Evolutionary conservation across 2,329 filamentous ascomycete genomes (phyloP), one percentile per base, ranked within the genome.

Genomic region (Cercospora citrullina): DNA sequence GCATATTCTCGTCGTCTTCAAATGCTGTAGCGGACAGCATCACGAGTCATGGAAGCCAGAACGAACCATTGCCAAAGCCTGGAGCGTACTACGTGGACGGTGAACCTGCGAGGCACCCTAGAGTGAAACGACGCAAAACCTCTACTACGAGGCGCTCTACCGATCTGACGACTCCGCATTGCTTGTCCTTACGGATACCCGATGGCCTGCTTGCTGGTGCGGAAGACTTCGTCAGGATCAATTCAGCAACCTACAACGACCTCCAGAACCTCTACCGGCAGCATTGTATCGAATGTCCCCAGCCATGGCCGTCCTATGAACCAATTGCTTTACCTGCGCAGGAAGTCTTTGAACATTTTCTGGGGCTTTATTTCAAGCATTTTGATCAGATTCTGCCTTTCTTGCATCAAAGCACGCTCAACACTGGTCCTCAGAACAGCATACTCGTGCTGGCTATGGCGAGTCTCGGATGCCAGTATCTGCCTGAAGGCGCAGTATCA

Each of bases 371-470:
- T 64, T 72, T 76, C 51, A 73, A 75, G 7, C 65, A 70, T 39
- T 78, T 78, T 42, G 72, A 75, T 58, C 71, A 73, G 23, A 69
- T 72, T 12, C 70, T 79, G 16, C 77, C 77, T 3, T 75, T 78
- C 51, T 60, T 78, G 8, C 76, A 78, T 55, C 63, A 53, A 30
- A 69, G 69, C 0, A 72, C 69, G 4, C 71, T 77, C 53, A 33
- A 65, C 30, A 39, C 53, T 61, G 42, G 65, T 42, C 30, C 62
- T 23, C 33, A 68, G 7, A 39, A 73, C 12, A 73, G 71, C 67
- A 63, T 75, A 9, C 69, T 77, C 9, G 66, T 74, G 16, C 66
- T 78, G 18, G 75, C 75, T 7, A 68, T 78, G n/a, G 72, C 71
- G 8, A 68, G 74, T 36, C 68, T 78, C 2, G 77, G 76, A 9